A percentile compares a stretch with the other conserved stretches of the same genome.
Evolutionary conservation across 345 rosid species (phyloP).

Genomic region (Citrus australasica): DNA sequence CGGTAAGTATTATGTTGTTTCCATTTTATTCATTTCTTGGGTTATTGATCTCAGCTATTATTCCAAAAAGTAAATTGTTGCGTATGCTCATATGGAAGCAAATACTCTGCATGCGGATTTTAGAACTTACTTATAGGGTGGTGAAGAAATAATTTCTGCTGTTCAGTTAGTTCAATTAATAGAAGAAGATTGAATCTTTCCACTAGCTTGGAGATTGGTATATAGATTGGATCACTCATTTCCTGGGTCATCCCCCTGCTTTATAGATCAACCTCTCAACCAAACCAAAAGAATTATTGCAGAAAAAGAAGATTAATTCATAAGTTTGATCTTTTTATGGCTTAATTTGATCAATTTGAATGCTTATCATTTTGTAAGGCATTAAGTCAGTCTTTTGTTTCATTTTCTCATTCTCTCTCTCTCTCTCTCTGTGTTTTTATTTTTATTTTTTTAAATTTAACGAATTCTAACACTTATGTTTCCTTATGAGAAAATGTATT

Average conservation of each 20-base stretch:
- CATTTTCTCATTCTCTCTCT: too few relatives aligned
- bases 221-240: background rate
- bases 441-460: background rate
- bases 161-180: background rate
- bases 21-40: background rate
- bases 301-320: background rate
- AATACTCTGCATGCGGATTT: background rate
- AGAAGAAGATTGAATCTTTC: background rate
- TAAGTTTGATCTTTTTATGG: background rate
- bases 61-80: background rate
- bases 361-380: background rate
- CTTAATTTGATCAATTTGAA: background rate
- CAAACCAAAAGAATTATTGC: background rate
- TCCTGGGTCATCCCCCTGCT: background rate
- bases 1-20: conserved; percentile 42
- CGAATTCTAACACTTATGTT: background rate
- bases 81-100: background rate
- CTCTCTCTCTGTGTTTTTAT: too few relatives aligned
- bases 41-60: conserved; percentile 5
- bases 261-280: background rate
- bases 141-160: background rate
- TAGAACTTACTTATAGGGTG: background rate
- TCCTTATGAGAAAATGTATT: conserved; percentile 1
- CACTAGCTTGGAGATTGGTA: background rate
- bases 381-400: background rate